Evolutionary conservation across 441 rosid species (phyloP), one percentile per base, ranked within the genome.

Genomic region (Gossypium laxum): DNA sequence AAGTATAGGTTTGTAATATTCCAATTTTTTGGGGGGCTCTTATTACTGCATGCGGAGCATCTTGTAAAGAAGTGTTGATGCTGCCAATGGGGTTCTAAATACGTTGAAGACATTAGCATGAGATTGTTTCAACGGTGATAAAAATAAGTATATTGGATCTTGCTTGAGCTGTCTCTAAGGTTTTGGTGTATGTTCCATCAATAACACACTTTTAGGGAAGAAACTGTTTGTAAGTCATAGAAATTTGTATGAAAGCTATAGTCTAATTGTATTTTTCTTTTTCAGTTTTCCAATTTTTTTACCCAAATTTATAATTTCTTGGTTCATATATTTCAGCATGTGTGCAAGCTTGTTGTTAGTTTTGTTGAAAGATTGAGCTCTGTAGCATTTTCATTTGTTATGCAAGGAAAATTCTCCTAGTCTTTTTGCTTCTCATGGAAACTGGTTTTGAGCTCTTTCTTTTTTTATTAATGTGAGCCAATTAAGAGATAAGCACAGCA

Each of bases 21-120:
- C 74, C 67, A 74, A 73, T 15, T 66, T 30, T 81, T 63, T 43
- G 71, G 38, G 38, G 38, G 38, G 38, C 67, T 69, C 82, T 77
- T 83, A 74, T 75, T 80, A 76, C 78, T 63, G 75, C 78, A 69
- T 76, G 77, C 84, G 81, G 87, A 82, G 88, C 87, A 82, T 83
- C 80, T 70, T 83, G 88, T 85, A 82, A 82, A 88, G 79, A 51
- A 76, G 80, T 71, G 59, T 66, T 32, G 82, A 74, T 83, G 89
- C 81, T 73, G 73, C 84, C 28, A 30, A 48, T 74, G 73, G 74
- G 75, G 56, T 56, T 47, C 72, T 48, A 69, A 72, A 74, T 78
- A 76, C 79, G 58, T 76, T 52, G 69, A 76, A 81, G 82, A 60
- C 79, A 67, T 47, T 45, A 10, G 75, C 74, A 43, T 75, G 84